Evolutionary conservation across 2,329 filamentous ascomycete species (phyloP).

Genomic region (Neofusicoccum kwambonambiense): DNA sequence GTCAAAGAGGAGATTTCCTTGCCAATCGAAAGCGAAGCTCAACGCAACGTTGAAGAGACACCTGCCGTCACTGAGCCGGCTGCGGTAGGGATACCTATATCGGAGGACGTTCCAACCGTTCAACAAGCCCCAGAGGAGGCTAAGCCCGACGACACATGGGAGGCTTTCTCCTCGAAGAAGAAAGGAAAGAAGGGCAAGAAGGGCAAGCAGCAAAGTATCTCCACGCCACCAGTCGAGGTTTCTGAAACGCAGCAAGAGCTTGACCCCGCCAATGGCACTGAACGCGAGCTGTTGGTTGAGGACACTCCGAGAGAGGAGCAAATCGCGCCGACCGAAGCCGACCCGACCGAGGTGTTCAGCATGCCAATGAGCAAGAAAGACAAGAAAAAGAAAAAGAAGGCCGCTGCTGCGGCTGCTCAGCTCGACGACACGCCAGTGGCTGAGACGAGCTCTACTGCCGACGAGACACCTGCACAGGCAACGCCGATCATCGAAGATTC

Average conservation of each 20-base stretch:
- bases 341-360: not conserved
- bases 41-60: not conserved
- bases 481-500: not conserved
- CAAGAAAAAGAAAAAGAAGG: conserved; percentile 23
- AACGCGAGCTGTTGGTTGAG: not conserved
- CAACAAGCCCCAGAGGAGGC: not conserved
- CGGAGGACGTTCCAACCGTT: not conserved
- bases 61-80: not conserved
- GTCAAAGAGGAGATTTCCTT: not conserved
- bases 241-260: not conserved
- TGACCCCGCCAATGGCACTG: not conserved
- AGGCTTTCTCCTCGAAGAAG: conserved; percentile 23
- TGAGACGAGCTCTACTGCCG: not conserved
- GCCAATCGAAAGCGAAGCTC: not conserved
- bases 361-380: conserved; percentile 19
- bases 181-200: conserved; percentile 30
- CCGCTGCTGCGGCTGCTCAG: conserved; percentile 1
- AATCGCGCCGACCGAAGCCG: not conserved
- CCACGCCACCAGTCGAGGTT: conserved; percentile 18
- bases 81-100: not conserved
- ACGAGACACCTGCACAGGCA: not conserved
- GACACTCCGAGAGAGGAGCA: conserved; percentile 18
- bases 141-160: not conserved
- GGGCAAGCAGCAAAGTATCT: conserved; percentile 20
- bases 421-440: not conserved